Evolutionary conservation across 1,284 basidiomycete species (phyloP), one percentile per base, ranked within the genome.

Genomic region (Rhodotorula sp.): DNA sequence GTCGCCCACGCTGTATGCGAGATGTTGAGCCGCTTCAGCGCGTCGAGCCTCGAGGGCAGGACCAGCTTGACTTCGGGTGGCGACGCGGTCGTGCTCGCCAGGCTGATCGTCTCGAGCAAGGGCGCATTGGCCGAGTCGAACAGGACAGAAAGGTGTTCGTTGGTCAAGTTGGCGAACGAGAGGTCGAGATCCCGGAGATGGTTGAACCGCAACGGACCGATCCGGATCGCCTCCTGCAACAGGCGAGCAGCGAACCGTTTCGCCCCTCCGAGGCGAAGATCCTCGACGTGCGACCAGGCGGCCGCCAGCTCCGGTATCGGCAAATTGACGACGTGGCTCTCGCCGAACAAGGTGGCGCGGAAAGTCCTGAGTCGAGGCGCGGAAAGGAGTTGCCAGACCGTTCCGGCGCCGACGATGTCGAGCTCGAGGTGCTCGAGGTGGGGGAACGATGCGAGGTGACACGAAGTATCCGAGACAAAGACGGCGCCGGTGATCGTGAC

Each of bases 1-100:
- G 62, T 74, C 31, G 60, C 57, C 73, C 73, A 74, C 16, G 69
- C 34, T 20, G 73, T 69, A 47, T 69, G 63, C 5, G 58, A 56
- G n/a, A 74, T 14, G 65, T 74, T 56, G 34, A 74, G 68, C 10
- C 15, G 4, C 8, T n/a, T 39, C 10, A 71, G 57, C 3, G 59
- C 34, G 39, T 46, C 56, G n/a, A 74, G 62, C 23, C 39, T 34
- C 1, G 8, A 8, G 26, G 73, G 73, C 6, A 74, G 58, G 23
- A 29, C 39, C 43, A 68, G 65, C 52, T 23, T 7, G 20, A 43
- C 12, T 29, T 58, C 54, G 5, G 64, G 60, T 7, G 60, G 58
- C 8, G 56, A 16, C 26, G 39, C 54, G 29, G 70, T 69, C 21
- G 70, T 69, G 23, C 65, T 65, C 12, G 70, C 57, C n/a, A 74